Evolutionary conservation across 2,329 filamentous ascomycete genomes (phyloP).

Genomic region (Zarea fungicola): DNA sequence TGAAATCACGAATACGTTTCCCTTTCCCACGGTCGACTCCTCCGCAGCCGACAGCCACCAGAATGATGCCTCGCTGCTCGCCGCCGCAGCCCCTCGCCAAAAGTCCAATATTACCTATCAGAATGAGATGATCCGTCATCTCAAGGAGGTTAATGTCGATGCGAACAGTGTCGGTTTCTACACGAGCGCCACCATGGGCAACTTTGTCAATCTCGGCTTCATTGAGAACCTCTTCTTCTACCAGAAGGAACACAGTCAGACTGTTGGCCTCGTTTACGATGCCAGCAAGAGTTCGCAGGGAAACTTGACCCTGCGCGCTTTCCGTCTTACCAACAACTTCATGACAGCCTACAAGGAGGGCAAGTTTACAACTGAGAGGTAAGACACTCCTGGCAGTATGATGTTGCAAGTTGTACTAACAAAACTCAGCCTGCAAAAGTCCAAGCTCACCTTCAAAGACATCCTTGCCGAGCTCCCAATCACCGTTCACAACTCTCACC

Average conservation of each 20-base stretch:
- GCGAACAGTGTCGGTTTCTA: constrained; percentile 99
- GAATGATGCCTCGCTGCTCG: constrained; percentile 67
- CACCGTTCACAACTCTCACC: constrained; percentile 91
- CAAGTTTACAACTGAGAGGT: constrained; percentile 97
- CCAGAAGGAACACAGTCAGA: constrained; percentile 89
- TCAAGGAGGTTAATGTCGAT: constrained; percentile 96
- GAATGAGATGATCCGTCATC: constrained; percentile 92
- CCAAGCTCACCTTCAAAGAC: constrained; percentile 87
- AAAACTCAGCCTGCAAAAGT: constrained; percentile 74
- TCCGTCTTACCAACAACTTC: constrained; percentile 81
- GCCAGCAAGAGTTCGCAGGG: constrained; percentile 93
- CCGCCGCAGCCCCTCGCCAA: constrained; percentile 82
- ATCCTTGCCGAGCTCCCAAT: constrained; percentile 89
- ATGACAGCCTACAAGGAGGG: constrained; percentile 91
- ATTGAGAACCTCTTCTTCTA: constrained; percentile 98
- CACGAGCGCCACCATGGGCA: constrained; percentile 97
- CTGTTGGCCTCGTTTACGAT: constrained; percentile 88
- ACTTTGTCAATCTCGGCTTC: constrained; percentile 91
- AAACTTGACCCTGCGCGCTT: constrained; percentile 81
- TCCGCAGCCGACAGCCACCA: constrained; percentile 66
- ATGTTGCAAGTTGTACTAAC: constrained; percentile 12
- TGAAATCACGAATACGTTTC: constrained; percentile 91
- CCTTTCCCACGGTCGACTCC: constrained; percentile 79
- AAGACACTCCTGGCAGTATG: constrained; percentile 29
- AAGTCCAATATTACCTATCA: constrained; percentile 88